Conservation (phyloP, 23 red algal genomes). For the Gracilaria caudata region DNA sequence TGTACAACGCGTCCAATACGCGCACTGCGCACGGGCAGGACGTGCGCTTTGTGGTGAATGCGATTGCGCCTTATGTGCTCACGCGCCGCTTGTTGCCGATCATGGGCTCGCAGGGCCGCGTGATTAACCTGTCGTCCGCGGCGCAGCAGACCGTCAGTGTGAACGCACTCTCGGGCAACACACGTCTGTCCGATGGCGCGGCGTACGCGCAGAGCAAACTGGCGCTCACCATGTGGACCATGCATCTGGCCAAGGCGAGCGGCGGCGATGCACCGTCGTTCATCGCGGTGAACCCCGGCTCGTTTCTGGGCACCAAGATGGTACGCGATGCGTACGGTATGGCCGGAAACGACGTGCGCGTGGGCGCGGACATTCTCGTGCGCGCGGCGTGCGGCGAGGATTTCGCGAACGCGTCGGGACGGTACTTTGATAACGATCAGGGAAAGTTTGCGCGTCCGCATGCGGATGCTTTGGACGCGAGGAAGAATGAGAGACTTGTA, state of each 20-base stretch:
- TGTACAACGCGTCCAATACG: conserved; percentile 12
- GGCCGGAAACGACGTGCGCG: not conserved
- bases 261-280: not conserved
- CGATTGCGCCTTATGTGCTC: conserved; percentile 44
- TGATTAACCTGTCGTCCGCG: not conserved
- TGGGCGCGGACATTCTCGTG: conserved; percentile 18
- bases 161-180: not conserved
- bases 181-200: not conserved
- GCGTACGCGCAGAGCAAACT: conserved; percentile 50
- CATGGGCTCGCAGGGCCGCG: not conserved
- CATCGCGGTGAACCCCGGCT: conserved; percentile 15
- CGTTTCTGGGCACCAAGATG: conserved; percentile 38
- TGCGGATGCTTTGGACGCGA: not conserved
- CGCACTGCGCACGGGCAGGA: conserved; percentile 24
- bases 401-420: conserved; percentile 6
- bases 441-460: conserved; percentile 23
- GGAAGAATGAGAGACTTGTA: conserved; percentile 10
- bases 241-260: conserved; percentile 5
- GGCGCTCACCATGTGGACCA: conserved; percentile 37
- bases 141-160: not conserved
- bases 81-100: conserved; percentile 4
- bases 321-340: conserved; percentile 28
- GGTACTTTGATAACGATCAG: conserved; percentile 34
- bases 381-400: conserved; percentile 17
- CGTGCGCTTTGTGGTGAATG: conserved; percentile 67